Percentiles rank a stretch among this genome's conserved stretches.
Evolutionary conservation across 2,329 filamentous ascomycete species (phyloP).

Genomic region (Fusarium sp.): DNA sequence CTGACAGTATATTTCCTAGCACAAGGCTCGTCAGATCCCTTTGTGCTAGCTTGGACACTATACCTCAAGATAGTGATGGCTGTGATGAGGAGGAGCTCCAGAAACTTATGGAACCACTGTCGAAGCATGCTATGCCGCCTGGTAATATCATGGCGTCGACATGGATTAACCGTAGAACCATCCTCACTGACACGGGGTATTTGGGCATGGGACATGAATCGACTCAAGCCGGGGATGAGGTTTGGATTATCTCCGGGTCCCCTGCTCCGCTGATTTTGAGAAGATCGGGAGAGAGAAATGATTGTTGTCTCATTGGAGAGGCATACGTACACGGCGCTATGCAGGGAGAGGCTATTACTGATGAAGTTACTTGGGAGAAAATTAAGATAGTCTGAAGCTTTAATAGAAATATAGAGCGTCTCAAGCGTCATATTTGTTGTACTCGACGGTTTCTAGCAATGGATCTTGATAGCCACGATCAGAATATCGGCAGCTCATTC

Average conservation of each 20-base stretch:
- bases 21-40: neutral
- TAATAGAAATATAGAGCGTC: fast-evolving
- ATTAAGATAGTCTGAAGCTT: neutral
- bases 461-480: too few species aligned
- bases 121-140: neutral
- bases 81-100: neutral
- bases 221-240: neutral
- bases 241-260: neutral
- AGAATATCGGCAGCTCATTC: neutral
- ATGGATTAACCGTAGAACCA: fast-evolving
- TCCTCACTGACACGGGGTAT: neutral
- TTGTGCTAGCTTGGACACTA: fast-evolving
- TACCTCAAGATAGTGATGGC: neutral
- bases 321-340: neutral
- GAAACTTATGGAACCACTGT: neutral
- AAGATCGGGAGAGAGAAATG: fast-evolving
- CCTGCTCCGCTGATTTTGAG: neutral
- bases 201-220: neutral
- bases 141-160: neutral
- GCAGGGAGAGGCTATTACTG: neutral
- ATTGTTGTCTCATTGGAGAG: neutral
- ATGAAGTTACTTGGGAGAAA: neutral
- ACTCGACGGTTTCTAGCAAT: neutral
- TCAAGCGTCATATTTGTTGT: fast-evolving
- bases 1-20: neutral